Evolutionary conservation across 2,329 filamentous ascomycete genomes (phyloP).

Genomic region (Pseudocercospora vitis): DNA sequence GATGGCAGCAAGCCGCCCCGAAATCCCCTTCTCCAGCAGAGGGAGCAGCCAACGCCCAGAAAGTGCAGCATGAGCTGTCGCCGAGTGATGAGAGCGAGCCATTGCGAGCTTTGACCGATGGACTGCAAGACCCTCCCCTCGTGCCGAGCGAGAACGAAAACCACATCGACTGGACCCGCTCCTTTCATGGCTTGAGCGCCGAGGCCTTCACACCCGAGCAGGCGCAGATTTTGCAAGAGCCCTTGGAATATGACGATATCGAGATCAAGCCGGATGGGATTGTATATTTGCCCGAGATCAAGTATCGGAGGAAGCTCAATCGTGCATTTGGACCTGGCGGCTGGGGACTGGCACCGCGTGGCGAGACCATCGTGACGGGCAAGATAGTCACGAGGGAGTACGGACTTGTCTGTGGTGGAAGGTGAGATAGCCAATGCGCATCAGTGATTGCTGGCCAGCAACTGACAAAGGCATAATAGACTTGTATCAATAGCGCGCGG

Average conservation of each 20-base stretch:
- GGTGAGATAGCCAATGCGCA: slow-evolving; percentile 59
- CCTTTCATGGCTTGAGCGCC: slow-evolving; percentile 75
- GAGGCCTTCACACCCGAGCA: slow-evolving; percentile 70
- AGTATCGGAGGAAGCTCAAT: slow-evolving; percentile 90
- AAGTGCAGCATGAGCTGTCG: slow-evolving; percentile 25
- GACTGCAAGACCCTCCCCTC: slow-evolving; percentile 54
- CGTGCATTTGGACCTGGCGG: slow-evolving; percentile 89
- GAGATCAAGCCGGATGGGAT: slow-evolving; percentile 98
- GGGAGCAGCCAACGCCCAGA: slow-evolving; percentile 19
- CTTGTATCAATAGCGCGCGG: slow-evolving; percentile 90
- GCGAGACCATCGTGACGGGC: slow-evolving; percentile 80
- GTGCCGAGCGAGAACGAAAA: slow-evolving; percentile 50
- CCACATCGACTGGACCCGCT: slow-evolving; percentile 77
- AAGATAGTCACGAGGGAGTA: slow-evolving; percentile 86
- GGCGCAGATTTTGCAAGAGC: slow-evolving; percentile 65
- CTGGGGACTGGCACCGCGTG: slow-evolving; percentile 88
- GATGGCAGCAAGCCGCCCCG: slow-evolving; percentile 25
- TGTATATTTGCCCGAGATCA: slow-evolving; percentile 95
- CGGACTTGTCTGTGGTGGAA: slow-evolving; percentile 80
- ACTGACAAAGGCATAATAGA: slow-evolving; percentile 49
- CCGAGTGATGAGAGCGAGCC: slow-evolving; percentile 27
- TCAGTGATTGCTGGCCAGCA: neutral
- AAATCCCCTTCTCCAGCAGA: slow-evolving; percentile 15
- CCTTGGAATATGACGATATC: slow-evolving; percentile 71
- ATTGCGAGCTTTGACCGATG: slow-evolving; percentile 48